These are phyloP conservation scores for Dioscorea alata DNA, from an alignment of 106 monocot species.

Conservation along the genomic window DNA sequence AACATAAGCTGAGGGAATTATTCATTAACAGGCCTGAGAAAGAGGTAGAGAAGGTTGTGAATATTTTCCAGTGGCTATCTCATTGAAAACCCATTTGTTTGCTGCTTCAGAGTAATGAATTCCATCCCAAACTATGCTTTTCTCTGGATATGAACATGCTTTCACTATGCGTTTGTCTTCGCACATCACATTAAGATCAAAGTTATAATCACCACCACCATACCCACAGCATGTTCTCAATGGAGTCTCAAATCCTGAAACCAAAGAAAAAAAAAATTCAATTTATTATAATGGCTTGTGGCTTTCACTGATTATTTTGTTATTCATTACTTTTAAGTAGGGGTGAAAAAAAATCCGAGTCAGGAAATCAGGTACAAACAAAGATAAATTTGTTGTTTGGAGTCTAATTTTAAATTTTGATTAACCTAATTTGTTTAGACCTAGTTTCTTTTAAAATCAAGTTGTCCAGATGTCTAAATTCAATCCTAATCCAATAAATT, in stretches of 20 bases:
- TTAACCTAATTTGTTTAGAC: no score
- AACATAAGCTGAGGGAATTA: no score
- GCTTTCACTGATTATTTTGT: no score
- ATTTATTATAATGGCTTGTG: no score
- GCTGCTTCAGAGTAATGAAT: constrained; percentile 63
- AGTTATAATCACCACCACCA: constrained; percentile 50
- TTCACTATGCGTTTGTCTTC: constrained; percentile 15
- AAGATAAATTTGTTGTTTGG: no score
- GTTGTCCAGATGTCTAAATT: no score
- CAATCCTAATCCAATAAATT: no score
- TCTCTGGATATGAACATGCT: constrained; percentile 31
- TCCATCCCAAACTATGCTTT: constrained; percentile 44
- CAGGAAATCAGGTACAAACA: no score
- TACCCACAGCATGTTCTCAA: constrained; percentile 49
- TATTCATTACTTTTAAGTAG: no score
- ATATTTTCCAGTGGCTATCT: constrained; percentile 33
- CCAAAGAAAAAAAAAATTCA: background rate
- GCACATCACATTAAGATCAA: constrained; percentile 20
- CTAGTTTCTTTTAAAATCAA: no score
- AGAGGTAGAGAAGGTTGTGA: constrained; percentile 41
- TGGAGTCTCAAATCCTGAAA: constrained; percentile 45
- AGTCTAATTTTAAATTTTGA: no score
- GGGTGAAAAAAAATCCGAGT: no score
- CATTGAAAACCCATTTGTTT: constrained; percentile 44
- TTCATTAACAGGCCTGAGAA: constrained; percentile 23